These are phyloP conservation scores for Aspergillus neoniger DNA, from an alignment of 2,329 filamentous ascomycete species.

Conservation along the genomic window DNA sequence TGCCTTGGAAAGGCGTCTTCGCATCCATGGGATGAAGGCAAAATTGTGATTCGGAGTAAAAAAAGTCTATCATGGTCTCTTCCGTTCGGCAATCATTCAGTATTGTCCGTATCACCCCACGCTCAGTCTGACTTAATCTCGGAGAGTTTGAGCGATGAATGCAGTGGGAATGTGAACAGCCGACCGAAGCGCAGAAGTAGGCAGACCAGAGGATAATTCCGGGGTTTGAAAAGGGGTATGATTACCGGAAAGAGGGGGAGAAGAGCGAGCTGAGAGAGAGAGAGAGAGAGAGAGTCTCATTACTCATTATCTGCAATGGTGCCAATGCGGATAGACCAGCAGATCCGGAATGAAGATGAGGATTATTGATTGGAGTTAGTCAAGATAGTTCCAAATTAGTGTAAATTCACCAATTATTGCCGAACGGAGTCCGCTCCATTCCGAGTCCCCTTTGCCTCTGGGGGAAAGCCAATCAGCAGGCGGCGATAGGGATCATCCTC, in stretches of 20 bases:
- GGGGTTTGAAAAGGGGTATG: background rate
- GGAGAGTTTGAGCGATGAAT: background rate
- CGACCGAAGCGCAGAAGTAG: background rate
- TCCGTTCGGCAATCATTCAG: background rate
- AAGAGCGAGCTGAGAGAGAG: too few species aligned
- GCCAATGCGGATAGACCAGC: background rate
- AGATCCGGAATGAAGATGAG: background rate
- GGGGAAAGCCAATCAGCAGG: slow-evolving; percentile 7
- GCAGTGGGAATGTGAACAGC: background rate
- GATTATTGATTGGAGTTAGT: slow-evolving; percentile 7
- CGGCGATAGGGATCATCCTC: slow-evolving; percentile 11
- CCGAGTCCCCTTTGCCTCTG: background rate
- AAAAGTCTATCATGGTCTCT: background rate
- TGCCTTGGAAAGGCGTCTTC: background rate
- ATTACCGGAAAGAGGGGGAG: background rate
- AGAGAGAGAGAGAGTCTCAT: too few species aligned
- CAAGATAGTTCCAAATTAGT: background rate
- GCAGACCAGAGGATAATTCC: background rate
- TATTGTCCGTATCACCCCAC: background rate
- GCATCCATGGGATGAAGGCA: background rate
- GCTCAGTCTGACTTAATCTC: background rate
- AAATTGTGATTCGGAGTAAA: background rate
- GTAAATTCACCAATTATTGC: background rate
- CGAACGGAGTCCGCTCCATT: slow-evolving; percentile 3
- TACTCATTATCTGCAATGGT: background rate